phyloP scores from a whole-genome alignment of 139 green algal genomes.

The Diplosphaera chodatii region DNA sequence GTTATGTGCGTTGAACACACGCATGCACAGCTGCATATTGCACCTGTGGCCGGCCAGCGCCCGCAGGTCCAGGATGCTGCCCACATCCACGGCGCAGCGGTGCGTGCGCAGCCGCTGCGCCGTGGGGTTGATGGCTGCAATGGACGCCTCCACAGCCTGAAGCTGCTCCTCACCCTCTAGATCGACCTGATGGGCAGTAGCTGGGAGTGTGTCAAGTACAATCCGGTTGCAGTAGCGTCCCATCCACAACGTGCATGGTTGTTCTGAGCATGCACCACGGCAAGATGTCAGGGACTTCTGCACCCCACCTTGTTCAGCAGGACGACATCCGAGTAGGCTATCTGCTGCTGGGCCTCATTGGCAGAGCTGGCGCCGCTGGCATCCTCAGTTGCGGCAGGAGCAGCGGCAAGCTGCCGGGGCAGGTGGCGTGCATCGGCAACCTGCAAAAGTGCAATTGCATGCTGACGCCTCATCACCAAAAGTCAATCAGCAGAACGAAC shows the following conservation, averaged over 20 bases:
- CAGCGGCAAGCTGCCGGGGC: constrained; percentile 49
- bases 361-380: constrained; percentile 25
- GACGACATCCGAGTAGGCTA: constrained; percentile 81
- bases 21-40: too few relatives aligned
- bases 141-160: constrained; percentile 22
- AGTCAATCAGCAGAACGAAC: too few relatives aligned
- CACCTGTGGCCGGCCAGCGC: not conserved
- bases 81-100: constrained; percentile 54
- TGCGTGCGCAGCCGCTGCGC: constrained; percentile 54
- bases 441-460: too few relatives aligned
- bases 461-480: too few relatives aligned
- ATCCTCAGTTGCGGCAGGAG: constrained; percentile 14
- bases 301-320: constrained; percentile 77
- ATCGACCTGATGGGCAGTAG: constrained; percentile 56
- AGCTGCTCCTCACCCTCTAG: constrained; percentile 46
- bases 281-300: too few relatives aligned
- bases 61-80: constrained; percentile 51
- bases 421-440: constrained; percentile 71
- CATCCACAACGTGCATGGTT: too few relatives aligned
- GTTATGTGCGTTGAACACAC: too few relatives aligned
- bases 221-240: too few relatives aligned
- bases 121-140: constrained; percentile 62
- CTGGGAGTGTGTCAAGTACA: too few relatives aligned
- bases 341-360: constrained; percentile 80
- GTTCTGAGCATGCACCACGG: too few relatives aligned